Evolutionary conservation across 2,329 filamentous ascomycete species (phyloP).

Genomic region (Pseudogymnoascus sp.): DNA sequence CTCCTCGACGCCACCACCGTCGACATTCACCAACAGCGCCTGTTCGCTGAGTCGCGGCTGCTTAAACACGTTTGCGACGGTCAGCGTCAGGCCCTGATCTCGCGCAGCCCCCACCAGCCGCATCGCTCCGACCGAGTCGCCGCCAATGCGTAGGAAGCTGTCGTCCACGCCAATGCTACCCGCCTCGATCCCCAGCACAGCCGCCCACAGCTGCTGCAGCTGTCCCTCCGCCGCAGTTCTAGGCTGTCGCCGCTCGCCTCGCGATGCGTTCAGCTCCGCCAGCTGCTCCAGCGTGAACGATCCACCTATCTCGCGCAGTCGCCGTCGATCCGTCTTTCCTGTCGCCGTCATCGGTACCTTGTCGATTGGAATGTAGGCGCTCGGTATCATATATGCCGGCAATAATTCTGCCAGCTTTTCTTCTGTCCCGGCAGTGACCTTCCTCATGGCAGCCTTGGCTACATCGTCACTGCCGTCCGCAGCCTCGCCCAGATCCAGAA

Average conservation of each 20-base stretch:
- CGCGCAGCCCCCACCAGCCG: conserved; percentile 34
- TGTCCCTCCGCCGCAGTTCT: background rate
- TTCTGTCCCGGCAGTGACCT: too few relatives aligned
- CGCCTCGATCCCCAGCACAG: background rate
- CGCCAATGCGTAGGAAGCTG: conserved; percentile 33
- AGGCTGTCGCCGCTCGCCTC: too few relatives aligned
- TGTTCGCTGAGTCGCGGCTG: too few relatives aligned
- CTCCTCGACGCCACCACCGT: background rate
- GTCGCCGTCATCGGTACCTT: conserved; percentile 23
- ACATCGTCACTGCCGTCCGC: too few relatives aligned
- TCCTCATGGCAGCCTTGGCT: too few relatives aligned
- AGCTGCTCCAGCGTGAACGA: background rate
- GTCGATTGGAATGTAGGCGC: conserved; percentile 24
- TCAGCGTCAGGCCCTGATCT: conserved; percentile 25
- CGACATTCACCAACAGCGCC: too few relatives aligned
- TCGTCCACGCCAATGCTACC: conserved; percentile 18
- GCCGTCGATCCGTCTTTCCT: conserved; percentile 28
- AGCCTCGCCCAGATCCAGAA: too few relatives aligned
- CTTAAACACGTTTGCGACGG: conserved; percentile 35
- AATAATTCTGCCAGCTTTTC: background rate
- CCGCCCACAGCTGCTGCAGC: background rate
- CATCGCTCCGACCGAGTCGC: conserved; percentile 29
- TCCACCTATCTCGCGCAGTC: too few relatives aligned
- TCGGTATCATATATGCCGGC: conserved; percentile 31
- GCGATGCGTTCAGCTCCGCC: background rate